Evolutionary conservation across 2,329 filamentous ascomycete species (phyloP).

Genomic region (Saccharata proteae): DNA sequence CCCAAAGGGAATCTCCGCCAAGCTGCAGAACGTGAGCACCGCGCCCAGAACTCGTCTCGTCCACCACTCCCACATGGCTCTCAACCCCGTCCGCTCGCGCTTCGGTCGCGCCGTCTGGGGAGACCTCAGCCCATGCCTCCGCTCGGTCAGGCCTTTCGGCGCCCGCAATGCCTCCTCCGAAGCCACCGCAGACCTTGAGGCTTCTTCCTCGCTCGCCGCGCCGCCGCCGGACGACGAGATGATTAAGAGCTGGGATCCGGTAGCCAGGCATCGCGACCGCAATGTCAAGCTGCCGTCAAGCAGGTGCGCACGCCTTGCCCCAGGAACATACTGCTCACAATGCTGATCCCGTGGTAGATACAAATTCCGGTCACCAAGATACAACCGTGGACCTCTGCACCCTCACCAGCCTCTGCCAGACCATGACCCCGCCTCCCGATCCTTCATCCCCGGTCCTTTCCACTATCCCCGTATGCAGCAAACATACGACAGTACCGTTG

Average conservation of each 20-base stretch:
- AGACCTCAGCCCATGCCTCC: conserved; percentile 15
- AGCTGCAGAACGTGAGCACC: conserved; percentile 4
- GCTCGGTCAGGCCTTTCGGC: conserved; percentile 14
- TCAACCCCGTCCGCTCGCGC: conserved; percentile 24
- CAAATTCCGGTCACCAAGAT: conserved; percentile 88
- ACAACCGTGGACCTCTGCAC: conserved; percentile 85
- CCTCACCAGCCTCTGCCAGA: conserved; percentile 80
- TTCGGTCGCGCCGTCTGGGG: conserved; percentile 16
- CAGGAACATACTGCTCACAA: conserved; percentile 5
- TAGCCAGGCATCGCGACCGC: too few relatives aligned
- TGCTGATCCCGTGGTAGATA: conserved; percentile 50
- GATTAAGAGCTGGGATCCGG: conserved; percentile 36
- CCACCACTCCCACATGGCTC: conserved; percentile 19
- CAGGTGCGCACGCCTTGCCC: conserved; percentile 33
- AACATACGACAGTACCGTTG: conserved; percentile 78
- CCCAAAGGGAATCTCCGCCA: too few relatives aligned
- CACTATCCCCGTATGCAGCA: conserved; percentile 75
- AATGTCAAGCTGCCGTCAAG: conserved; percentile 36
- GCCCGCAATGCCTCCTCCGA: conserved; percentile 37
- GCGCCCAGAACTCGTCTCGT: too few relatives aligned
- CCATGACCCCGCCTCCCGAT: conserved; percentile 76
- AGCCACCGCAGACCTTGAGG: conserved; percentile 34
- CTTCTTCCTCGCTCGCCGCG: conserved; percentile 32
- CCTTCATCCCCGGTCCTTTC: conserved; percentile 87
- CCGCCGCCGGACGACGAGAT: conserved; percentile 27